Evolutionary conservation across 176 grass and related monocot genomes (phyloP), one percentile per base, ranked within the genome.

Genomic region (Alopecurus myosuroides): DNA sequence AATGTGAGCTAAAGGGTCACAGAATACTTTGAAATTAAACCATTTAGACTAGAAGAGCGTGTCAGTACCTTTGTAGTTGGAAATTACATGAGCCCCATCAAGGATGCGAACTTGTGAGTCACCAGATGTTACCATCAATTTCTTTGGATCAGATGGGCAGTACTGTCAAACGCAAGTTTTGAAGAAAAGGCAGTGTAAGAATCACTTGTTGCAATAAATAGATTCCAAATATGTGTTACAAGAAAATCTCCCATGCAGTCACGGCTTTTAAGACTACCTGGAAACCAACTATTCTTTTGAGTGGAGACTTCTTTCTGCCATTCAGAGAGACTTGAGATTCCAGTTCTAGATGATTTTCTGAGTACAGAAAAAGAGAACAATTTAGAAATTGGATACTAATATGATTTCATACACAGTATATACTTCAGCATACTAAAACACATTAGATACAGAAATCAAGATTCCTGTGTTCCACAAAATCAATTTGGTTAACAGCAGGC

Each of bases 281-380:
- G 76, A 99, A 93, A 61, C 93, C 89, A 30, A 92, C 88, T 70
- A 99, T 93, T 90, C 91, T 95, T 86, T 96, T 99, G 60, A 89
- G 92, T 26, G 85, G 91, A 79, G 91, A 92, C 83, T 96, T 99
- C 89, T 87, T 95, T 82, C 89, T 92, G 19, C 97, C 93, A 74
- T 92, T 87, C 52, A 94, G 85, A 36, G 93, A 83, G 68, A 94
- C 84, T 81, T 91, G 89, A 81, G 64, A 85, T 60, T 96, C 92
- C 48, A 99, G 74, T 70, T 90, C 79, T 18, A 96, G 86, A 76
- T 66, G 84, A 77, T 99, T 94, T 77, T 89, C 97, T 99, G 86
- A 72, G 41, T 60, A 63, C n/a, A 15, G 66, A 51, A 0, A 33
- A 52, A 88, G 34, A 76, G 25, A 74, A 73, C 40, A 44, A 46